Evolutionary conservation across 2,329 filamentous ascomycete species (phyloP), one percentile per base, ranked within the genome.

Genomic region (Plectosphaerella plurivora): DNA sequence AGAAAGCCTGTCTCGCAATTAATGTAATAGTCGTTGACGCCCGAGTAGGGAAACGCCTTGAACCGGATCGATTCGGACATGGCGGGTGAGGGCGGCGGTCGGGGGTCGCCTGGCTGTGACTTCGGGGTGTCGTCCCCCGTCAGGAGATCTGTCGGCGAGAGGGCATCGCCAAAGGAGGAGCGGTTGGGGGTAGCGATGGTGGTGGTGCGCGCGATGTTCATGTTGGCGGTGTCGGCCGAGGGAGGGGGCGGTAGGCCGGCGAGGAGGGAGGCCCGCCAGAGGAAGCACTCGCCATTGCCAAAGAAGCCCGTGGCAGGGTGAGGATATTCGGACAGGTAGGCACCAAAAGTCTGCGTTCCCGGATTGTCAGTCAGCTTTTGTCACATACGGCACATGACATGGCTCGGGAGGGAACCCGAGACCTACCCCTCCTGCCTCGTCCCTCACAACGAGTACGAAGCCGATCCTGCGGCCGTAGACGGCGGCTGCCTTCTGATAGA

Each of bases 1-100:
- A 99, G 70, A 66, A 89, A 97, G 22, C 86, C 82, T 3, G 83
- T 77, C 71, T 97, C 91, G 70, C 93, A 97, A 63, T 95, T 88
- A 60, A 97, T 94, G 75, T 93, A 91, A 67, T 96, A 99, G 69
- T 97, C 94, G 68, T 99, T 97, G 41, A 96, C 82, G 5, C 94
- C 94, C 52, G 89, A 95, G 65, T 97, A 97, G 0, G 93, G 92
- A 63, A 97, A 99, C 0, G 93, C 93, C 71, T 96, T 97, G 79
- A 99, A 99, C 18, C 94, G 85, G 60, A 97, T 90, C 24, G 84
- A 80, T 56, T 93, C 89, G 5, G 84, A 82, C 4, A 84, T 83
- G 24, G 77, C 79, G 1, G 79, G 62, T 4, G 54, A 62, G 33
- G 58, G 49, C 59, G 5, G 63, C 61, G 11, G 63, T 61, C 18